A percentile compares a stretch with the other conserved stretches of the same genome.
Conservation (phyloP, 2,329 filamentous ascomycete species). For the Neodidymelliopsis sp. region DNA sequence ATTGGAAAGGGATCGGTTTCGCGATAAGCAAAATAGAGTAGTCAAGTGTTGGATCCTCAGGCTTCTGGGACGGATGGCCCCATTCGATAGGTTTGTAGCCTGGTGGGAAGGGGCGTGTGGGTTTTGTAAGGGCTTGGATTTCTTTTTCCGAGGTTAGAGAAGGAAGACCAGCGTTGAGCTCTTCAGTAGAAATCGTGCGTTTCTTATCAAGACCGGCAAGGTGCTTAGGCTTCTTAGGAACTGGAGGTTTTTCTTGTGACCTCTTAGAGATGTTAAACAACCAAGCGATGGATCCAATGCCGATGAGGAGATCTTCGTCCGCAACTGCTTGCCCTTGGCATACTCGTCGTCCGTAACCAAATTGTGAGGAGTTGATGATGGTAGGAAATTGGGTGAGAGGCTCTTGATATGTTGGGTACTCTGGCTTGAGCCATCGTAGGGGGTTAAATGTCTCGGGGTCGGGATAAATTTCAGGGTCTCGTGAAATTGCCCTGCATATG, state of each 20-base stretch:
- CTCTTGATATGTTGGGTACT: conserved; percentile 61
- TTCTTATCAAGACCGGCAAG: conserved; percentile 41
- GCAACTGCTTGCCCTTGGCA: conserved; percentile 54
- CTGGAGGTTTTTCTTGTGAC: conserved; percentile 20
- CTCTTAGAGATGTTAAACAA: conserved; percentile 51
- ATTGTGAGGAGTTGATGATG: conserved; percentile 62
- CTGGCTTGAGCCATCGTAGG: conserved; percentile 66
- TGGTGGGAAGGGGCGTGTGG: conserved; percentile 11
- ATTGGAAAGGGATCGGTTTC: conserved; percentile 56
- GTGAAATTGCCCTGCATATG: conserved; percentile 57
- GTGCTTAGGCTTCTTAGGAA: conserved; percentile 23
- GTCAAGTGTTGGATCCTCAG: conserved; percentile 53
- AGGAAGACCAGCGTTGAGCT: conserved; percentile 43
- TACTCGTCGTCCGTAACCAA: conserved; percentile 62
- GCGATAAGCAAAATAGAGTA: conserved; percentile 56
- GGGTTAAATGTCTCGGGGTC: conserved; percentile 74
- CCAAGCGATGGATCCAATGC: conserved; percentile 56
- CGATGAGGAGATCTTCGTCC: conserved; percentile 52
- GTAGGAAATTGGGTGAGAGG: conserved; percentile 61
- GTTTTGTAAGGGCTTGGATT: conserved; percentile 21
- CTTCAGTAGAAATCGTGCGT: conserved; percentile 47
- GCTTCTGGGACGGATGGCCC: conserved; percentile 32
- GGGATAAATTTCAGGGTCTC: conserved; percentile 60
- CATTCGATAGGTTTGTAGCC: conserved; percentile 35
- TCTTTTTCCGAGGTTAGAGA: conserved; percentile 32